phyloP scores from a whole-genome alignment of 257 asterid species.

The Avicennia marina region DNA sequence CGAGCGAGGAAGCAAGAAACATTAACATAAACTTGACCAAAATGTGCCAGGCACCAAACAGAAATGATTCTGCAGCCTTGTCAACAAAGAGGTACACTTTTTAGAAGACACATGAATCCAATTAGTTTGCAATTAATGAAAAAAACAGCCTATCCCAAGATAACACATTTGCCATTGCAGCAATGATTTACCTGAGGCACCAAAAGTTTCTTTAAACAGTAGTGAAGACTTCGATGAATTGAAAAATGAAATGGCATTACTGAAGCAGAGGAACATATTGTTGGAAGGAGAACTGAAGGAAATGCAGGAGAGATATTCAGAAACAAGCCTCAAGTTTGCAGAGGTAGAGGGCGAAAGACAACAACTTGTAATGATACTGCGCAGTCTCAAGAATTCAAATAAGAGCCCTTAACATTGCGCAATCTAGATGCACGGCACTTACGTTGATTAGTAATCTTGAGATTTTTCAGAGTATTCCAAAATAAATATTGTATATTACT shows the following conservation, averaged over 20 bases:
- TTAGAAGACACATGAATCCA: background rate
- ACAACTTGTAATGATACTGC: slow-evolving; percentile 84
- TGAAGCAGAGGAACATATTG: slow-evolving; percentile 52
- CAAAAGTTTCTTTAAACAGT: too few relatives aligned
- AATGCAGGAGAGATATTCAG: slow-evolving; percentile 98
- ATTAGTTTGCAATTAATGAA: background rate
- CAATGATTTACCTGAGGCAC: too few relatives aligned
- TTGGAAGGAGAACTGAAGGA: slow-evolving; percentile 86
- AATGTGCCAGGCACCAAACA: background rate
- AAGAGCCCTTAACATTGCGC: slow-evolving; percentile 32
- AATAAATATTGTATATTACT: too few relatives aligned
- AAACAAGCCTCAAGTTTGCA: slow-evolving; percentile 93
- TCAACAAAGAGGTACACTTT: slow-evolving; percentile 18
- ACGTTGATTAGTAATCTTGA: too few relatives aligned
- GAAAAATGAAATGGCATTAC: slow-evolving; percentile 30
- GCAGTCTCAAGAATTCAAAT: slow-evolving; percentile 66
- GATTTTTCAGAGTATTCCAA: too few relatives aligned
- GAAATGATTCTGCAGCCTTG: slow-evolving; percentile 9
- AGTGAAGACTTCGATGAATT: slow-evolving; percentile 24
- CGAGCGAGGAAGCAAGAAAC: slow-evolving; percentile 15
- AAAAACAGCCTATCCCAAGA: slow-evolving; percentile 6
- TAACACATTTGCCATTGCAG: slow-evolving; percentile 24
- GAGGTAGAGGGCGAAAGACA: slow-evolving; percentile 99
- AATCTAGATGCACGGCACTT: too few relatives aligned
- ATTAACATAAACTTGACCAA: slow-evolving; percentile 13